Evolutionary conservation across 2,329 filamentous ascomycete genomes (phyloP), one percentile per base, ranked within the genome.

Genomic region (Beauveria scarabaeidicola): DNA sequence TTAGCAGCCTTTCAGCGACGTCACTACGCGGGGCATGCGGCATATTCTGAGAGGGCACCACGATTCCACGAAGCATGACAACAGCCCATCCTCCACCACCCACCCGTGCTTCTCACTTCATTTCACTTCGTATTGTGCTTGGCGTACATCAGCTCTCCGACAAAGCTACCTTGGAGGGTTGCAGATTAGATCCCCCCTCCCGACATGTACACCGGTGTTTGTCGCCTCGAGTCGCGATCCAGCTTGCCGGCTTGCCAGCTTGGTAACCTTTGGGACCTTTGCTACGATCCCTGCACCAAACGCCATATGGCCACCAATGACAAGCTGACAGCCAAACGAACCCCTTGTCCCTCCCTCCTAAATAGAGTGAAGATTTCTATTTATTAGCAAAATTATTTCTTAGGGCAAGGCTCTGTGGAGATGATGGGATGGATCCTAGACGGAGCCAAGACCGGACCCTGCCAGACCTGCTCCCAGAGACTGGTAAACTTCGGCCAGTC

Each of bases 1-100:
- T 32, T 52, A 52, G 44, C 38, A 52, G 38, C 29, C 55, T 36
- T 36, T 52, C 55, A 40, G 46, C 55, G 55, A 58, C 55, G 55
- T 52, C 55, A 58, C 47, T 19, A 52, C 55, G 55, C 55, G 55
- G 55, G 55, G 47, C 55, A 51, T 58, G 55, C 55, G 55, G 55
- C 55, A 58, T 58, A 58, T 58, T 58, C 38, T 17, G 25, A 17
- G 17, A 58, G 46, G 32, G 52, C 52, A 54, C 52, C 13, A 44
- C 13, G 21, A 19, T 21, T 21, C 32, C 32, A 17, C 25, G 25
- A 44, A 5, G 25, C 46, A 50, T n/a, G 19, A 48, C 46, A 41
- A 50, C 32, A 50, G 36, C 44, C 36, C 44, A 41, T 50, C 40
- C 52, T 54, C 53, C 53, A 55, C 52, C 41, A 32, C 38, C 52